Base-by-base conservation (phyloP, 768 basidiomycete genomes). In the Hypholoma sublateritium region DNA sequence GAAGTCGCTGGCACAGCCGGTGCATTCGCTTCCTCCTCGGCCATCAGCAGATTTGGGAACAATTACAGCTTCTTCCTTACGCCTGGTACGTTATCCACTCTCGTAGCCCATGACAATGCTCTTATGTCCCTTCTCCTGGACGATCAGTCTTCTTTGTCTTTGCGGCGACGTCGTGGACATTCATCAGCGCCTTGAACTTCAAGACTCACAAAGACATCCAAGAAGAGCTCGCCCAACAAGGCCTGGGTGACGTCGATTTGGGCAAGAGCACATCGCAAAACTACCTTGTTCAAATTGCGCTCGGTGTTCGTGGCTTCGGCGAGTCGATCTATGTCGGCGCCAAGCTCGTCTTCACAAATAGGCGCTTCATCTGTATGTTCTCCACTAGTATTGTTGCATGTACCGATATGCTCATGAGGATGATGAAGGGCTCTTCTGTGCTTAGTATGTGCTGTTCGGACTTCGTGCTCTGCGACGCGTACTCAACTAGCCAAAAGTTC, bases 11-110 rank as follows among this genome's bases (percentile, higher is more conserved):
- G 70, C 24, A 71, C 69, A 0, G 34, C 58, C 17, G 70, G 70
- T 5, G 70, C 71, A 11, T 69, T 72, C 28, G 51, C 68, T 0
- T 69, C 70, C 11, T 68, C 70, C 8, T 65, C 67, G 8, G 68
- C 69, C 19, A 72, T 72, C 55, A 68, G 59, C 32, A 63, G 66
- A 16, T 70, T 66, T 37, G 70, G 70, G 16, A 70, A 71, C 56
- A 71, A 73, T 60, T 71, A 71, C 55, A 69, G 68, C 56, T 73
- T 71, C 58, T 70, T 73, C 58, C 55, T 71, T 36, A 68, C 66
- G 1, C 69, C 70, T 24, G 36, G 41, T 19, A 16, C 16, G 14
- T 22, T 13, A 9, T 12, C 19, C 3, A 4, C 4, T n/a, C 22
- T 19, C 17, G 3, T 32, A 32, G 28, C 9, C 28, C 28, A 32